Base-by-base conservation (phyloP, 306 rosid species). In the Parietaria judaica region DNA sequence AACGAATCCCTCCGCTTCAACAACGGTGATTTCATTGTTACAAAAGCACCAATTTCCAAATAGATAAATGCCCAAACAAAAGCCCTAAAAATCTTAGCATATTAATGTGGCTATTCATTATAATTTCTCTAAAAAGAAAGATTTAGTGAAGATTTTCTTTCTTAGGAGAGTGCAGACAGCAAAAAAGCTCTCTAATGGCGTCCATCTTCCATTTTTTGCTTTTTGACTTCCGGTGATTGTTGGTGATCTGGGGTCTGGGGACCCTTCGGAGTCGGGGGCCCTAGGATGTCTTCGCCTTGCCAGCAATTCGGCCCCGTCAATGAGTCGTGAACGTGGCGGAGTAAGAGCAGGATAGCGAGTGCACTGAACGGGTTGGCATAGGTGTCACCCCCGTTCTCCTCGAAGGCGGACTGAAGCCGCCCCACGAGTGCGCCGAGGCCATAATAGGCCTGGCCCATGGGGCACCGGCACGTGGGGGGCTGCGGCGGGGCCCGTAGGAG, bases 371-470 rank as follows among this genome's bases (percentile, higher is more conserved):
- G 96, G 61, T 90, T 90, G 2, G 89, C 72, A 65, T 87, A 96
- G 0, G 96, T 89, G 51, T 76, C 72, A n/a, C 96, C 97, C 6
- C 96, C 97, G 80, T 90, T 85, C 76, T 90, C 97, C 64, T 90
- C 97, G 51, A 83, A 90, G 14, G 97, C 97, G 4, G 95, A 95
- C 54, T 95, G 76, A 11, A 90, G 82, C 31, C 97, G 78, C 11
- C 97, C 97, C 49, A 90, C 84, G 66, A 90, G 86, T 0, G 95
- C 95, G 61, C 86, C 97, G 6, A 90, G 86, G 68, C 90, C 81
- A 4, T 90, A 90, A 88, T 90, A 87, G 3, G 95, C 95, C 71
- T 87, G 95, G n/a, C 74, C 70, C 3, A 90, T 80, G 4, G 97
- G 97, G 67, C 97, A 90, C 3, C 88, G 81, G 64, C 97, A 90